A percentile compares a stretch with the other conserved stretches of the same genome.
phyloP scores from a whole-genome alignment of 2,329 filamentous ascomycete species.

The Phialophora macrospora region DNA sequence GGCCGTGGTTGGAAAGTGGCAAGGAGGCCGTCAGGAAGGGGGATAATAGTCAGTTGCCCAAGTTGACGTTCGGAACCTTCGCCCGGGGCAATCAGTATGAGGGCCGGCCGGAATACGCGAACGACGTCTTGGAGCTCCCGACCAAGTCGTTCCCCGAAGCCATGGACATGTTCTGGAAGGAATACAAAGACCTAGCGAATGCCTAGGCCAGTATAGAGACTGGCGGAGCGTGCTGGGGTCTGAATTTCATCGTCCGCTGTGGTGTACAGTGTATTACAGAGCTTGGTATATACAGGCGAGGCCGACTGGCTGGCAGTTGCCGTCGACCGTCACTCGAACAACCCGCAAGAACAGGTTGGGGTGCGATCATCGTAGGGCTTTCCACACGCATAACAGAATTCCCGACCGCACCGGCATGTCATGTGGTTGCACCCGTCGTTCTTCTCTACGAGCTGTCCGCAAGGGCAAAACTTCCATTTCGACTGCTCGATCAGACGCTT shows the following conservation, averaged over 20 bases:
- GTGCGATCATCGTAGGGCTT: not conserved
- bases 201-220: not conserved
- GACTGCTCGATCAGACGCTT: slow-evolving; percentile 14
- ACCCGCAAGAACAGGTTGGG: not conserved
- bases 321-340: not conserved
- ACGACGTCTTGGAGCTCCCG: slow-evolving; percentile 27
- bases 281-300: not conserved
- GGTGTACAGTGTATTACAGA: not conserved
- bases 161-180: slow-evolving; percentile 14
- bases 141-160: slow-evolving; percentile 29
- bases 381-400: slow-evolving; percentile 32
- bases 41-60: slow-evolving; percentile 29
- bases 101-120: slow-evolving; percentile 24
- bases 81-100: slow-evolving; percentile 25
- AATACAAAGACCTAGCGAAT: slow-evolving; percentile 3
- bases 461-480: slow-evolving; percentile 34
- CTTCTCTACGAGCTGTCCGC: slow-evolving; percentile 30
- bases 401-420: slow-evolving; percentile 26
- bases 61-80: slow-evolving; percentile 31
- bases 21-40: slow-evolving; percentile 23
- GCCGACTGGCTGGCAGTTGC: not conserved
- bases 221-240: not conserved
- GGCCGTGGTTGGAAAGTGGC: slow-evolving; percentile 25
- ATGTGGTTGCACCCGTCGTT: slow-evolving; percentile 31
- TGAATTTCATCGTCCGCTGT: not conserved